These are phyloP conservation scores for Sporisorium iseilematis-ciliati DNA, from an alignment of 1,284 basidiomycete genomes.

Conservation along the genomic window DNA sequence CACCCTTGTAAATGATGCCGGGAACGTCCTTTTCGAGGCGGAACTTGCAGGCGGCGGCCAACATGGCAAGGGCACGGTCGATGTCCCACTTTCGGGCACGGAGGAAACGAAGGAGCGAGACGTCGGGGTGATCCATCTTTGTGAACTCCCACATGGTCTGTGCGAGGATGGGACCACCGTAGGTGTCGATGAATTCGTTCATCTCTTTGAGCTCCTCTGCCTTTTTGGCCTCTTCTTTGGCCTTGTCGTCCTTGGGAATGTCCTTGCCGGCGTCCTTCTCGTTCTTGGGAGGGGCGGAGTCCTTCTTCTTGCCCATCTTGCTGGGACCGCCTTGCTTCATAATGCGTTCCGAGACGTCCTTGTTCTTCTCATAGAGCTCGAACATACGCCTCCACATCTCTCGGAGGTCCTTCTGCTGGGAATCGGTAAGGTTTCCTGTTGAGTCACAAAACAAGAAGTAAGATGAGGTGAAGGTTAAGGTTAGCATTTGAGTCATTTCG, in stretches of 20 bases:
- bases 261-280: conserved; percentile 59
- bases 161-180: conserved; percentile 66
- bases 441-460: not conserved
- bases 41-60: conserved; percentile 68
- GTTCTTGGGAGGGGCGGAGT: conserved; percentile 31
- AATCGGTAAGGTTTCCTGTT: conserved; percentile 61
- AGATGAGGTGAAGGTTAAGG: conserved; percentile 9
- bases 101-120: conserved; percentile 67
- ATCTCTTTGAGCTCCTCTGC: conserved; percentile 61
- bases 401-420: conserved; percentile 59
- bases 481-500: not conserved
- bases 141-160: conserved; percentile 63
- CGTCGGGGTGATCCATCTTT: conserved; percentile 67
- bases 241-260: conserved; percentile 66
- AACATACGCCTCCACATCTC: conserved; percentile 61
- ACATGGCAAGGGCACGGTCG: conserved; percentile 69
- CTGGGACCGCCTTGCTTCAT: conserved; percentile 53
- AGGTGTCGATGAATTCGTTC: conserved; percentile 65
- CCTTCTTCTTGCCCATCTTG: conserved; percentile 34
- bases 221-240: conserved; percentile 66
- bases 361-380: conserved; percentile 64
- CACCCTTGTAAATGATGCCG: conserved; percentile 67
- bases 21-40: conserved; percentile 68
- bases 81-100: conserved; percentile 70
- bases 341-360: conserved; percentile 60